Percentiles rank a stretch among this genome's conserved stretches.
Conservation (phyloP, 2,329 filamentous ascomycete genomes). For the Huntiella decipiens region DNA sequence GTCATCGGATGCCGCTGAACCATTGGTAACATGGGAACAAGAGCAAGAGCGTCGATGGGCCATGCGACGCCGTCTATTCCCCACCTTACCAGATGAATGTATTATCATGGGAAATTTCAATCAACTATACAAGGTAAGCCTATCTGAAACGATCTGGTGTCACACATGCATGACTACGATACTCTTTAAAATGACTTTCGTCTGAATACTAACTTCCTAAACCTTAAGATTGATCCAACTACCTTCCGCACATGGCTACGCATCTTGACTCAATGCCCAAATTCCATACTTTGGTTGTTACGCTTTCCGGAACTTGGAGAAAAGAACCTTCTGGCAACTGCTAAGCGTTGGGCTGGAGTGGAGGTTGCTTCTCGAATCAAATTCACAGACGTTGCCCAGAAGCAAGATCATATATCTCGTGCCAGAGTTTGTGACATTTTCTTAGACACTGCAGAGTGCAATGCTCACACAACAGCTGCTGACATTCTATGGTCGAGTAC, state of each 20-base stretch:
- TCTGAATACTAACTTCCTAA: neutral
- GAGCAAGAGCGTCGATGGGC: slow-evolving; percentile 70
- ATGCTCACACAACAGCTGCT: slow-evolving; percentile 91
- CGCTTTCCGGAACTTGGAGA: slow-evolving; percentile 91
- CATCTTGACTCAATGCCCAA: slow-evolving; percentile 68
- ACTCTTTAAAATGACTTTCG: neutral
- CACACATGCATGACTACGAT: neutral
- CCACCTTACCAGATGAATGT: slow-evolving; percentile 57
- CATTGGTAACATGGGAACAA: slow-evolving; percentile 56
- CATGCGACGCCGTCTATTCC: slow-evolving; percentile 88
- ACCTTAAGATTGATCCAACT: slow-evolving; percentile 70
- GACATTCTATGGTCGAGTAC: slow-evolving; percentile 95
- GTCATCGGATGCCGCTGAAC: slow-evolving; percentile 57
- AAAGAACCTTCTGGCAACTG: slow-evolving; percentile 62
- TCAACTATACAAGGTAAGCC: slow-evolving; percentile 80
- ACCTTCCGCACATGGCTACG: slow-evolving; percentile 92
- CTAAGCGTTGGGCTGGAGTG: slow-evolving; percentile 62
- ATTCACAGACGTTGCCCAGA: slow-evolving; percentile 93
- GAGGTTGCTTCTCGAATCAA: slow-evolving; percentile 73
- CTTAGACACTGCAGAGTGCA: slow-evolving; percentile 92
- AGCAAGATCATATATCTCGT: slow-evolving; percentile 80
- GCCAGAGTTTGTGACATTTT: slow-evolving; percentile 88
- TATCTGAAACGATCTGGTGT: too few relatives aligned
- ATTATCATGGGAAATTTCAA: slow-evolving; percentile 97
- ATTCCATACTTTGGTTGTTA: slow-evolving; percentile 86